These are phyloP conservation scores for Striga asiatica DNA, from an alignment of 257 asterid species.

Conservation along the genomic window DNA sequence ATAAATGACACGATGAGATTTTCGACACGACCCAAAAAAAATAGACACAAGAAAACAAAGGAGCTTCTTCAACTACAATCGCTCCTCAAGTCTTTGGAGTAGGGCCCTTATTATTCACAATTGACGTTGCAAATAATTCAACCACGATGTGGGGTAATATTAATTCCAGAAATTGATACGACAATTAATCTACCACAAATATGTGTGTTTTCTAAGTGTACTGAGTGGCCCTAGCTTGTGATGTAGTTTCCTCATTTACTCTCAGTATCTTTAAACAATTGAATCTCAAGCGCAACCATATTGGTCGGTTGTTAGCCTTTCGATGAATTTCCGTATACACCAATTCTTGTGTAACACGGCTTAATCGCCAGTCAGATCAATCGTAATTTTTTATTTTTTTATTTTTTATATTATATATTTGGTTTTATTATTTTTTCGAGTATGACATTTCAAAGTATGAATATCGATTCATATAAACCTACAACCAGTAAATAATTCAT, in stretches of 20 bases:
- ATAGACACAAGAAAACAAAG: constrained; percentile 34
- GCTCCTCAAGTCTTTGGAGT: constrained; percentile 24
- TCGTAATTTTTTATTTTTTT: not conserved
- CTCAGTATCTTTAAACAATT: too few species aligned
- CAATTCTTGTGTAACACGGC: too few species aligned
- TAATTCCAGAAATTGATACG: constrained; percentile 25
- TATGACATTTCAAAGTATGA: too few species aligned
- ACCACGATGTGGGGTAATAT: constrained; percentile 29
- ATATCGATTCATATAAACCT: too few species aligned
- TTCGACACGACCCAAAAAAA: too few species aligned
- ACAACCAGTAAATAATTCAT: not conserved
- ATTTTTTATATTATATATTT: too few species aligned
- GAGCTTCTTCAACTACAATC: constrained; percentile 17
- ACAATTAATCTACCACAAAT: constrained; percentile 22
- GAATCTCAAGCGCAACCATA: not conserved
- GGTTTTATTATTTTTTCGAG: too few species aligned
- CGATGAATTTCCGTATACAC: not conserved
- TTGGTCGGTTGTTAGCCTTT: constrained; percentile 13
- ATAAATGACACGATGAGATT: too few species aligned
- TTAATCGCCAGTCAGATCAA: too few species aligned
- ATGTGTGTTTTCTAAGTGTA: not conserved
- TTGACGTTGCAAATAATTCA: constrained; percentile 14
- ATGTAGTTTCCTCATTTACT: not conserved
- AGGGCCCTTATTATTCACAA: constrained; percentile 19
- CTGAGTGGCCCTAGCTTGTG: too few species aligned